A percentile compares a stretch with the other conserved stretches of the same genome.
phyloP scores from a whole-genome alignment of 345 rosid species.

The Jatropha curcas region DNA sequence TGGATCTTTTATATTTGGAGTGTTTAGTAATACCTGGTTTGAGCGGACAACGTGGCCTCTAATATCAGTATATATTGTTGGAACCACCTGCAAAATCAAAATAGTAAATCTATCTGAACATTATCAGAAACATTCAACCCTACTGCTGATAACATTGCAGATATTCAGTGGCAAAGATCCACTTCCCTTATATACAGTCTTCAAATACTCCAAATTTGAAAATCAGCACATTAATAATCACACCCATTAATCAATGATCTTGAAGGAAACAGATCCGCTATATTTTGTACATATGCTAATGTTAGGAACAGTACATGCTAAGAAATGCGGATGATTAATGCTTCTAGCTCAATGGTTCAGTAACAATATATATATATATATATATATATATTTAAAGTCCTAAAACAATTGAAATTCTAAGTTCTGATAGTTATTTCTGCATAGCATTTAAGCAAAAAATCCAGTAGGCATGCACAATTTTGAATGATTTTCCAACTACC shows the following conservation, averaged over 20 bases:
- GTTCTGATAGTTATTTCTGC: not conserved
- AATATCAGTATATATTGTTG: constrained; percentile 80
- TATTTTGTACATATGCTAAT: not conserved
- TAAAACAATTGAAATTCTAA: not conserved
- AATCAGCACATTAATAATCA: not conserved
- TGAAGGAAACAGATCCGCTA: not conserved
- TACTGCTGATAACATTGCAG: not conserved
- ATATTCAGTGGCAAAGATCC: not conserved
- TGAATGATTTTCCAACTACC: not conserved
- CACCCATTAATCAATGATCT: not conserved
- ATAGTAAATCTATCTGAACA: constrained; percentile 7
- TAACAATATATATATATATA: not conserved
- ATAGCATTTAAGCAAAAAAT: not conserved
- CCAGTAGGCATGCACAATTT: not conserved
- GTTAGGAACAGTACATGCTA: not conserved
- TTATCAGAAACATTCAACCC: not conserved
- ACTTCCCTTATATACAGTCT: not conserved
- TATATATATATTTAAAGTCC: not conserved
- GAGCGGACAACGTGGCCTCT: constrained; percentile 43
- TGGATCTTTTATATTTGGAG: not conserved
- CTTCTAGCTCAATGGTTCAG: not conserved
- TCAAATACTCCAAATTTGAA: not conserved
- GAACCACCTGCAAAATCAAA: constrained; percentile 69
- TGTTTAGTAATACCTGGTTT: constrained; percentile 29
- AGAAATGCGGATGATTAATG: not conserved